Evolutionary conservation across 345 rosid species (phyloP).

Genomic region (Triadica sebifera): DNA sequence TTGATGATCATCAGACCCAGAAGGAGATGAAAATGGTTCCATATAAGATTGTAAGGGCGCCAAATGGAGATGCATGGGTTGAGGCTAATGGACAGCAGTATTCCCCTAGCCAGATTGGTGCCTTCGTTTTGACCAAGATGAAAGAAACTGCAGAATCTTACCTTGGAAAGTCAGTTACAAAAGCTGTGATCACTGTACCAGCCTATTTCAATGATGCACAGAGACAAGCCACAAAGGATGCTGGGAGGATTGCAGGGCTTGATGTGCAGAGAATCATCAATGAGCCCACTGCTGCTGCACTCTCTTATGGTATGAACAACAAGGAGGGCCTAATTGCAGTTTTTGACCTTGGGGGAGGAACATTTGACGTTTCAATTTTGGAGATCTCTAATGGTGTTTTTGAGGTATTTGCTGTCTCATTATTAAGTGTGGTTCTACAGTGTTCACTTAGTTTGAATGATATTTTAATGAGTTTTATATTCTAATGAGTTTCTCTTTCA

Average conservation of each 20-base stretch:
- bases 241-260: constrained; percentile 38
- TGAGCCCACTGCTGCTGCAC: constrained; percentile 44
- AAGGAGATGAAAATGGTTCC: constrained; percentile 46
- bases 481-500: background rate
- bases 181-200: constrained; percentile 40
- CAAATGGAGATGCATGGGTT: constrained; percentile 44
- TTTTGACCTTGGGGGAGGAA: constrained; percentile 40
- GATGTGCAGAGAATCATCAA: constrained; percentile 40
- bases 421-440: background rate
- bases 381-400: constrained; percentile 43
- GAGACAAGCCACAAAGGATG: constrained; percentile 42
- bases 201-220: constrained; percentile 45
- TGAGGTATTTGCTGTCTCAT: constrained; percentile 20
- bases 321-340: constrained; percentile 42
- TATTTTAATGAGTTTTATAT: background rate
- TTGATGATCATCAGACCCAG: constrained; percentile 33
- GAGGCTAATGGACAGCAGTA: constrained; percentile 37
- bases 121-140: constrained; percentile 36
- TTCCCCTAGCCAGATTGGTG: constrained; percentile 40
- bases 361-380: constrained; percentile 35
- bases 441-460: background rate
- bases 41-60: constrained; percentile 33
- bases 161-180: constrained; percentile 29
- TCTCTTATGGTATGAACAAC: constrained; percentile 38
- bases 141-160: constrained; percentile 39